Evolutionary conservation across 345 rosid genomes (phyloP), one percentile per base, ranked within the genome.

Genomic region (Rhizophora apiculata): DNA sequence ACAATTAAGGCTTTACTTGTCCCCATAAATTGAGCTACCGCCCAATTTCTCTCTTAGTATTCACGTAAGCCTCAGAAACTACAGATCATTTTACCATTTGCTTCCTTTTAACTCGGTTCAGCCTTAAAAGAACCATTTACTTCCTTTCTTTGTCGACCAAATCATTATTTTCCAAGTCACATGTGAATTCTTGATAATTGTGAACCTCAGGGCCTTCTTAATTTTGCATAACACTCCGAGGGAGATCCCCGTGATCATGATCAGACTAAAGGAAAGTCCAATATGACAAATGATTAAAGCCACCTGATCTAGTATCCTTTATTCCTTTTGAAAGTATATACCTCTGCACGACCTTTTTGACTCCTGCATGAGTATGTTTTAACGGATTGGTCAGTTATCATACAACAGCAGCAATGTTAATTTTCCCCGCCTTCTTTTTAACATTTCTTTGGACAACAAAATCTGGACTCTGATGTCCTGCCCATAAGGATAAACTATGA

Each of bases 341-440:
- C 60, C 75, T 48, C 43, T 56, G 70, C 49, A 39, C 51, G 2
- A 20, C 70, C 75, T 68, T 78, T 78, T 80, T 76, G 75, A 78
- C 75, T 71, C 60, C 20, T 53, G 55, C 68, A 76, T 16, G 26
- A 1, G 26, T 22, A 67, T 21, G 6, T 48, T 62, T 43, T 61
- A 6, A 48, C 34, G n/a, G 37, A 27, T n/a, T 68, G 30, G 59
- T 68, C 34, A 18, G 49, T 3, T 21, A 18, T 26, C 6, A 8
- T 63, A 53, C 59, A 55, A 2, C 58, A 54, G 26, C 27, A 21
- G 16, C 24, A 20, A 22, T 3, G 2, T 8, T 55, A 3, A 55
- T 55, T 43, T 13, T 3, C 18, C 15, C 48, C 48, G 18, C 18
- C 3, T 37, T 11, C 3, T 13, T 0, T 43, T 39, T 39, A 2